A percentile compares a stretch with the other conserved stretches of the same genome.
Evolutionary conservation across 495 filamentous ascomycete genomes (phyloP).

Genomic region (Xylaria flabelliformis): DNA sequence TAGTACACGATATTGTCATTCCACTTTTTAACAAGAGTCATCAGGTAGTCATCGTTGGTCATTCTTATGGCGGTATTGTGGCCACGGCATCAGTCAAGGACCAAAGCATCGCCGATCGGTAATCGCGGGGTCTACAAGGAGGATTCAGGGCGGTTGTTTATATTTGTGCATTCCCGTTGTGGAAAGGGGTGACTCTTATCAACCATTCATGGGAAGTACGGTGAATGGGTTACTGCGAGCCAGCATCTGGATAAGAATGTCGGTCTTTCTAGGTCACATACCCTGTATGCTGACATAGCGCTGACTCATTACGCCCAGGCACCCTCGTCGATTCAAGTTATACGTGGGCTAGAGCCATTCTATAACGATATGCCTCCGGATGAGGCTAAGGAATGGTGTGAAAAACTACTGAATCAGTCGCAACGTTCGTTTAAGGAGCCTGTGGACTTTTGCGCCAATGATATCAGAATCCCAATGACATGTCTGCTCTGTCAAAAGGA

Average conservation of each 20-base stretch:
- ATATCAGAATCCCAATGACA: slow-evolving; percentile 15
- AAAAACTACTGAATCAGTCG: slow-evolving; percentile 3
- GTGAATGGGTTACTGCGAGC: background rate
- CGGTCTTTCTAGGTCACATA: background rate
- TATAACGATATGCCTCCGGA: slow-evolving; percentile 14
- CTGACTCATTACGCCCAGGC: background rate
- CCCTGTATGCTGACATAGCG: background rate
- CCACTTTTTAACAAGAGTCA: slow-evolving; percentile 32
- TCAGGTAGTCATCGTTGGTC: slow-evolving; percentile 45
- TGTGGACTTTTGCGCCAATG: slow-evolving; percentile 5
- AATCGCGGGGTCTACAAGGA: slow-evolving; percentile 33
- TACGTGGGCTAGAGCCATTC: background rate
- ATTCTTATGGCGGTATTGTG: slow-evolving; percentile 52
- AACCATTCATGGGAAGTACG: background rate
- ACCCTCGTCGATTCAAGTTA: background rate
- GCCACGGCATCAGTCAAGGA: slow-evolving; percentile 44
- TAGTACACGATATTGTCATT: slow-evolving; percentile 35
- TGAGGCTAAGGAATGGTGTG: background rate
- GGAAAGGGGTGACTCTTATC: background rate
- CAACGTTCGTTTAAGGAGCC: slow-evolving; percentile 16
- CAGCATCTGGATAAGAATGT: background rate
- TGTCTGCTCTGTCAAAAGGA: slow-evolving; percentile 14
- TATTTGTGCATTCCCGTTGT: slow-evolving; percentile 36
- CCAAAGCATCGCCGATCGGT: slow-evolving; percentile 35
- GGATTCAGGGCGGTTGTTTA: slow-evolving; percentile 50